Evolutionary conservation across 208 protist species (phyloP).

Genomic region (Phytomonas francai): DNA sequence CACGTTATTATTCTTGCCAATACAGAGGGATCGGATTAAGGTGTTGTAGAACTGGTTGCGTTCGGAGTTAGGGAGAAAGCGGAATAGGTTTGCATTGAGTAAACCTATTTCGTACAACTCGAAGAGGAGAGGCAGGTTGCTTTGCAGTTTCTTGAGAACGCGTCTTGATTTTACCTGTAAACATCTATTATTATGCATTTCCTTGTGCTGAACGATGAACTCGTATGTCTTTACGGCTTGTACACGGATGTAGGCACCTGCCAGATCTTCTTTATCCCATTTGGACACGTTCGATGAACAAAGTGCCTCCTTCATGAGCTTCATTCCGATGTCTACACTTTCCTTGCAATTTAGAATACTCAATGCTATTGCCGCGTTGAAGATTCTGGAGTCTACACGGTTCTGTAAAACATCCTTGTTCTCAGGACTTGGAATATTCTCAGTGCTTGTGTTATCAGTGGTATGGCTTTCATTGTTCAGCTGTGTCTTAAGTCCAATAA

Average conservation of each 20-base stretch:
- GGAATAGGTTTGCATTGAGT: not conserved
- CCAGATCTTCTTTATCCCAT: not conserved
- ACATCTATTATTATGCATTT: not conserved
- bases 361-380: not conserved
- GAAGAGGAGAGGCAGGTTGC: not conserved
- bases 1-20: not conserved
- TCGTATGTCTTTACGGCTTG: not conserved
- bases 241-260: not conserved
- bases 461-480: not conserved
- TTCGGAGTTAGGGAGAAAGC: not conserved
- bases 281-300: not conserved
- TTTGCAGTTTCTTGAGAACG: not conserved
- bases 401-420: not conserved
- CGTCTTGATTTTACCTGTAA: not conserved
- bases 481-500: not conserved
- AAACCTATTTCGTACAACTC: not conserved
- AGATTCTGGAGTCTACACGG: not conserved
- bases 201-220: not conserved
- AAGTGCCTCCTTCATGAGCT: not conserved
- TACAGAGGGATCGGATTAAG: not conserved
- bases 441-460: not conserved
- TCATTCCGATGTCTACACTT: not conserved
- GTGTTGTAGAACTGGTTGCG: not conserved
- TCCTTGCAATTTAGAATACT: not conserved
- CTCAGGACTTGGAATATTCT: not conserved